Evolutionary conservation across 169 alveolate genomes (phyloP), one percentile per base, ranked within the genome.

Genomic region (Plasmodium sp.): DNA sequence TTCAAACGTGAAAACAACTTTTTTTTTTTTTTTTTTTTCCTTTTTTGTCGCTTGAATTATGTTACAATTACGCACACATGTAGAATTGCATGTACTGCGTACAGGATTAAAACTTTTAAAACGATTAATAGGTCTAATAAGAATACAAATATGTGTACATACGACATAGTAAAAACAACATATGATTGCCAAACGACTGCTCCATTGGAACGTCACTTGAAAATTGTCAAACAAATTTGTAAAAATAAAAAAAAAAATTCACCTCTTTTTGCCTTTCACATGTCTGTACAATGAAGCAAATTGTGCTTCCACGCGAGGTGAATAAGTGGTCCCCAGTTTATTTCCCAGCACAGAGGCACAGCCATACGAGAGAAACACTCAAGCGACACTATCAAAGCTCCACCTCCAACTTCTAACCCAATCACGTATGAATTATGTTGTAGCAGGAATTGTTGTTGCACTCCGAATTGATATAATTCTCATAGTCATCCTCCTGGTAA

Each of bases 391-490:
- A n/a, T n/a, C n/a, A n/a, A n/a, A n/a, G n/a, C 3, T 62, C 39
- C 43, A 81, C 31, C 14, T 27, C 14, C 16, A 48, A 0, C 18
- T 48, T 12, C 18, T 18, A 48, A 12, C 58, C 3, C 14, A 33
- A 84, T 79, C 72, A 86, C 22, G 56, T 86, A 31, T 86, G 93
- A 33, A 86, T 79, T 14, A 86, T 86, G 81, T 86, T 86, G 71
- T 86, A 86, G 72, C 93, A 86, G 1, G 81, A 75, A 86, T 86
- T 86, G 80, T 51, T 86, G 72, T 86, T 86, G 41, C 93, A 86
- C 67, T 86, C 93, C 16, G 93, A 33, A 34, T 86, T 51, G 43
- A 86, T 86, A 75, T 75, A 86, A 58, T 86, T 86, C 9, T 31
- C 79, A 31, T 86, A 86, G 16, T 86, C 39, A 67, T 27, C 51